Evolutionary conservation across 106 monocot species (phyloP), one percentile per base, ranked within the genome.

Genomic region (Dactylorhiza incarnata): DNA sequence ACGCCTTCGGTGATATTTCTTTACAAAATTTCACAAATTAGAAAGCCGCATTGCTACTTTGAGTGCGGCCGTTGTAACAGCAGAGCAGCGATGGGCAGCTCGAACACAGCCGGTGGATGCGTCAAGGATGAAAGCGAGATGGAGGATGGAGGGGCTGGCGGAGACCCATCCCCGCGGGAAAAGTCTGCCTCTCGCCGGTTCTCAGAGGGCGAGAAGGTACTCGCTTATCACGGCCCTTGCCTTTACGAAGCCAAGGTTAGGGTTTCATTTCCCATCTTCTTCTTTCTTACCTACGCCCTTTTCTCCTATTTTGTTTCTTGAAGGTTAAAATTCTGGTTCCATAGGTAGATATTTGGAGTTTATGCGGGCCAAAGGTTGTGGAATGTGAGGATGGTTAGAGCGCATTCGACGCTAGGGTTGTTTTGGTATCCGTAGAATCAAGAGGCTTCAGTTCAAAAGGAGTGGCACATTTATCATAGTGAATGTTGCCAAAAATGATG

Each of bases 161-260:
- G 58, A 12, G 71, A 75, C 43, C 55, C 86, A 29, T 66, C 74
- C 4, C 79, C 48, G 13, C 73, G 71, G 6, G 83, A 81, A 9
- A 77, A 83, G 11, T 66, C 80, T 45, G 20, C 72, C 17, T 29
- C 51, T 29, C 61, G 78, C 25, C 14, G 56, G 24, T 97, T 86
- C 81, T 61, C 83, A 17, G 94, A 94, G 77, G 91, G 87, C 11
- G 97, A 97, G 91, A 97, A 86, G 86, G 97, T 97, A 67, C 87
- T 94, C 43, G 97, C 97, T 68, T 97, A 89, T 80, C 97, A 97
- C 78, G 89, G 97, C 44, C 87, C 91, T n/a, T 79, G 63, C 65
- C 81, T 97, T 76, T 97, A 97, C 81, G 91, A 97, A 80, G 89
- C 97, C 62, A 97, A 97, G 97, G 96, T 93, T 59, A 74, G 70